Evolutionary conservation across 176 grass and related monocot genomes (phyloP), one percentile per base, ranked within the genome.

Genomic region (Raddia distichophylla): DNA sequence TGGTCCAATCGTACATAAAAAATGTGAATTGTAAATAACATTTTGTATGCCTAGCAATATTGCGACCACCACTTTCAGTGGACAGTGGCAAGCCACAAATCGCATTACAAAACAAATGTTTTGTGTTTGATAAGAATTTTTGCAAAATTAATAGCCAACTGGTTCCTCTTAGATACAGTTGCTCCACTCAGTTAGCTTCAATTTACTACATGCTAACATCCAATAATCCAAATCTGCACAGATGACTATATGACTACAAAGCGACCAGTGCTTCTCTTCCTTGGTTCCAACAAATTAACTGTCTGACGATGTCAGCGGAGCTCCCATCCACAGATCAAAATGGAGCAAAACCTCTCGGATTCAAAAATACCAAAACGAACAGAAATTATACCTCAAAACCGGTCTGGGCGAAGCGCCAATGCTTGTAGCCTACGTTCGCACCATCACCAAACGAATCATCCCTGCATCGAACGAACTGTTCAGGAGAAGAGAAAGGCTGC

Each of bases 391-490:
- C 87, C 18, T 5, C 34, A 59, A 1, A 64, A 43, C 17, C 27
- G 64, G 43, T 43, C 3, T 89, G 71, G 4, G 58, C 32, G 34
- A 72, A 76, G 44, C 66, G 49, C 87, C 87, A 17, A 67, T 65
- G 51, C 22, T 16, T 81, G 40, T 85, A 58, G 15, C 43, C 58
- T 43, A 70, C 53, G 14, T n/a, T 68, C 17, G 79, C 49, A 34
- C 54, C 79, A 12, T 56, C 64, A 3, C 65, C 70, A 53, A 76
- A 87, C 47, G 78, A 80, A 73, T 89, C 83, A 80, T 98, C 95
- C 90, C 95, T 98, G 88, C 76, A 85, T 74, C 7, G 75, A 86
- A 54, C 62, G 32, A 65, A 48, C 43, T 42, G 27, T 66, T 64
- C 8, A 55, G 35, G 18, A 2, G n/a, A 20, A 46, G 18, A 2